phyloP scores from a whole-genome alignment of 495 filamentous ascomycete species.

The Trichocladium uniseriatum region DNA sequence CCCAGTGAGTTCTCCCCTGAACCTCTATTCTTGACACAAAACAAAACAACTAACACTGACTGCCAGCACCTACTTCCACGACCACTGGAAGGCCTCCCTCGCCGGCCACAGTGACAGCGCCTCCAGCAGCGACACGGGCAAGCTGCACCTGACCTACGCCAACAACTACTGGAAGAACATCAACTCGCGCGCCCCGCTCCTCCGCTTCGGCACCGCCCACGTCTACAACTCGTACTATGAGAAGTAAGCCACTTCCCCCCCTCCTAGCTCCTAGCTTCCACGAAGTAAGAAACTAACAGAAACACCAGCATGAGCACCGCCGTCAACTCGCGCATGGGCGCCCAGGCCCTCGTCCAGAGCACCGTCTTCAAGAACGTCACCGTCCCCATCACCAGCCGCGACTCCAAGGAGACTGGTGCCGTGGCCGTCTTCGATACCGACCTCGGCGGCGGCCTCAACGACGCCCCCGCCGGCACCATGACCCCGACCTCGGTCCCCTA shows the following conservation, averaged over 20 bases:
- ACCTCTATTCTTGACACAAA: too few species aligned
- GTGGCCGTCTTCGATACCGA: conserved; percentile 45
- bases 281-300: not conserved
- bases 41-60: too few species aligned
- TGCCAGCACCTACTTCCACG: conserved; percentile 40
- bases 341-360: conserved; percentile 54
- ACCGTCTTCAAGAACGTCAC: conserved; percentile 44
- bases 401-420: conserved; percentile 42
- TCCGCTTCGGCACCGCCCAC: conserved; percentile 55
- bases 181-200: conserved; percentile 49
- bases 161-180: conserved; percentile 55
- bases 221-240: conserved; percentile 40
- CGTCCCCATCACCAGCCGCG: conserved; percentile 44
- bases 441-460: conserved; percentile 42
- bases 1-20: too few species aligned
- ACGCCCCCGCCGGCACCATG: conserved; percentile 40
- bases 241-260: conserved; percentile 9
- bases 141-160: conserved; percentile 51
- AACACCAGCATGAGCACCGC: conserved; percentile 38
- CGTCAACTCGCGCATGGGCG: conserved; percentile 58
- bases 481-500: conserved; percentile 39
- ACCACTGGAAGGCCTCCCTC: conserved; percentile 59
- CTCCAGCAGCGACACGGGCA: conserved; percentile 37
- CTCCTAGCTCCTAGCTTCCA: conserved; percentile 5
- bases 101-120: conserved; percentile 53